These are phyloP conservation scores for Didymella sp. DNA, from an alignment of 2,329 filamentous ascomycete genomes.

Conservation along the genomic window DNA sequence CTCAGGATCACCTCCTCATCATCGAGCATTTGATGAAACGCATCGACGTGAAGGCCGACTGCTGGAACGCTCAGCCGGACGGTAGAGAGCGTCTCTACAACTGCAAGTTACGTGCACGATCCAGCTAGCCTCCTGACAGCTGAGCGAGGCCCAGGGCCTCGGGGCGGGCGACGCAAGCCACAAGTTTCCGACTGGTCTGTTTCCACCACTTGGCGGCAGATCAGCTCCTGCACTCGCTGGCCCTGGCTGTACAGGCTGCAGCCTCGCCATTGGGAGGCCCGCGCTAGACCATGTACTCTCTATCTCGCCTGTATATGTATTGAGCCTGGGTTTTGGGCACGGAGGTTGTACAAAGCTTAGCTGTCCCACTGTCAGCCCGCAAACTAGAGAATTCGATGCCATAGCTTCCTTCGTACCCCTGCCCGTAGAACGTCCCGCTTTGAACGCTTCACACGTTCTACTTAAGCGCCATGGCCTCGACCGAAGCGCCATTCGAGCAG, in stretches of 20 bases:
- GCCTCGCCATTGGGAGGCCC: slow-evolving; percentile 34
- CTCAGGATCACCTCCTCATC: slow-evolving; percentile 3
- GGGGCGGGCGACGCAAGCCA: slow-evolving; percentile 34
- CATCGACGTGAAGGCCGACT: slow-evolving; percentile 7
- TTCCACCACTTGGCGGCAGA: slow-evolving; percentile 20
- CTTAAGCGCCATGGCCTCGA: slow-evolving; percentile 32
- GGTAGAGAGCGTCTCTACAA: slow-evolving; percentile 8
- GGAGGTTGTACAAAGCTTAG: slow-evolving; percentile 31
- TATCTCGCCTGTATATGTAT: slow-evolving; percentile 28
- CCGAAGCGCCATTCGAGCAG: slow-evolving; percentile 24
- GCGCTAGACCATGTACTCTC: slow-evolving; percentile 34
- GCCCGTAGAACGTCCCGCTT: slow-evolving; percentile 20
- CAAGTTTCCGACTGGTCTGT: slow-evolving; percentile 18
- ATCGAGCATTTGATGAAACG: slow-evolving; percentile 7
- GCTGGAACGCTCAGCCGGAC: slow-evolving; percentile 9
- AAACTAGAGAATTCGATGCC: slow-evolving; percentile 34
- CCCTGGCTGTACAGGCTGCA: slow-evolving; percentile 30
- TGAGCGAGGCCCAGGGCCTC: slow-evolving; percentile 26
- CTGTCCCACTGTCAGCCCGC: slow-evolving; percentile 31
- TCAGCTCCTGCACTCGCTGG: slow-evolving; percentile 26
- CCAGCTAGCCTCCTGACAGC: slow-evolving; percentile 26
- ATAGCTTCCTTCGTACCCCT: slow-evolving; percentile 19
- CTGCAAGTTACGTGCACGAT: slow-evolving; percentile 12
- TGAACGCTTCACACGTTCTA: slow-evolving; percentile 27
- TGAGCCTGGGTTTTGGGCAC: slow-evolving; percentile 32